Evolutionary conservation across 345 rosid genomes (phyloP).

Genomic region (Corchorus capsularis): DNA sequence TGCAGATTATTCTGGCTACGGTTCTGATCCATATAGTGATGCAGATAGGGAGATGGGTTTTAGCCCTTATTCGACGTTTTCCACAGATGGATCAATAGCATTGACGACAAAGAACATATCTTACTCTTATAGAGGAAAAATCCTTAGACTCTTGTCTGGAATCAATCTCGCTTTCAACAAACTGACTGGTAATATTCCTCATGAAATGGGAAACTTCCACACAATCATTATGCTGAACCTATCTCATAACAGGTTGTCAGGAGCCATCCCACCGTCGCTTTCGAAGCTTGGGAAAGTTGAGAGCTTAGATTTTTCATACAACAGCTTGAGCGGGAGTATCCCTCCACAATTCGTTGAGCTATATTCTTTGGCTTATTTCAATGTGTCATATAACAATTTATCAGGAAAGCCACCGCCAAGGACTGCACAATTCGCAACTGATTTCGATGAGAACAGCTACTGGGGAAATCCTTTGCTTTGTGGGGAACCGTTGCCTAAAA

Average conservation of each 20-base stretch:
- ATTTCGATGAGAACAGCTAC: slow-evolving; percentile 21
- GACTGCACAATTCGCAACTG: slow-evolving; percentile 12
- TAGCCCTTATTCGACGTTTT: no score
- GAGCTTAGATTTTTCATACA: slow-evolving; percentile 40
- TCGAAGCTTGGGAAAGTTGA: slow-evolving; percentile 29
- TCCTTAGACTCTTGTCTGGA: slow-evolving; percentile 20
- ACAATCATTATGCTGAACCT: slow-evolving; percentile 23
- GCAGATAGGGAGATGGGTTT: no score
- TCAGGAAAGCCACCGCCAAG: slow-evolving; percentile 28
- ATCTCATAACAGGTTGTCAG: slow-evolving; percentile 36
- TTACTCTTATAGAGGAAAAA: slow-evolving; percentile 16
- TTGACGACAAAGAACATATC: slow-evolving; percentile 21
- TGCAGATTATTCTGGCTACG: not conserved
- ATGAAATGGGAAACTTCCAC: slow-evolving; percentile 27
- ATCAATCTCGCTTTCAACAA: slow-evolving; percentile 42
- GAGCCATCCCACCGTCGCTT: slow-evolving; percentile 33
- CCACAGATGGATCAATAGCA: not conserved
- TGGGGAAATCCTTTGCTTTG: slow-evolving; percentile 33
- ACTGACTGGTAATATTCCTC: slow-evolving; percentile 36
- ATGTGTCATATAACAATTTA: slow-evolving; percentile 42
- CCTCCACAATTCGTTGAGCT: slow-evolving; percentile 31
- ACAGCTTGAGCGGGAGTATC: slow-evolving; percentile 27
- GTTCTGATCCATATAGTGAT: not conserved
- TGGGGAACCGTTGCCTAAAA: slow-evolving; percentile 20
- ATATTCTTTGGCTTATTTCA: slow-evolving; percentile 20